Evolutionary conservation across 1,284 basidiomycete genomes (phyloP), one percentile per base, ranked within the genome.

Genomic region (Stygiomarasmius scandens): DNA sequence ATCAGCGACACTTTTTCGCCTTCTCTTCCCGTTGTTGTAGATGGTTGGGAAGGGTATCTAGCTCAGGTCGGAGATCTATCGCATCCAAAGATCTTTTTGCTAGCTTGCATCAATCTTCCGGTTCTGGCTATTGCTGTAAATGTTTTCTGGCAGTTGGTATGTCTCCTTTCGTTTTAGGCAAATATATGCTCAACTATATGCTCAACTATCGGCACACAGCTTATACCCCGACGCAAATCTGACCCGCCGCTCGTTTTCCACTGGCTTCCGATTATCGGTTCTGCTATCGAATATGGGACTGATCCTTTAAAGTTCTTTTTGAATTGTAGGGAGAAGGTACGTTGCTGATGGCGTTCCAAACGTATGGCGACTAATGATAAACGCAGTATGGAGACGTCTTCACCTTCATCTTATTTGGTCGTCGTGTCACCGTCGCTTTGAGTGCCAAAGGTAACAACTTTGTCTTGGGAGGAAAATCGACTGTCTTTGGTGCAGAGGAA

Each of bases 401-500:
- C 77, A 97, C 96, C 0, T 97, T 96, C 72, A 78, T 95, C 48
- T 78, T 99, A 10, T 78, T 98, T 46, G 96, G 96, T 45, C 86
- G 94, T 59, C 86, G 85, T 55, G 85, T 98, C 64, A 98, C 96
- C 0, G 96, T 96, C 55, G 90, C 94, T 1, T 82, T 99, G 22
- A 93, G 95, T 36, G 82, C 94, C 44, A 92, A 93, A 72, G 96
- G 96, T 23, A 96, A 92, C 73, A 96, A 98, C 77, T 90, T 98
- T 63, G 81, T 98, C 58, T 85, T 98, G 32, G 96, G 97, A 59
- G 97, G 96, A 44, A 96, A 95, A 75, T 86, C 94, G 45, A 87
- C 87, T 2, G 88, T 95, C 48, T 89, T 99, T 58, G 96, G 92
- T 44, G 97, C 96, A 1, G 97, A 99, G 76, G 95, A 96, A 61